phyloP scores from a whole-genome alignment of 345 rosid genomes.

The Ailanthus altissimus region DNA sequence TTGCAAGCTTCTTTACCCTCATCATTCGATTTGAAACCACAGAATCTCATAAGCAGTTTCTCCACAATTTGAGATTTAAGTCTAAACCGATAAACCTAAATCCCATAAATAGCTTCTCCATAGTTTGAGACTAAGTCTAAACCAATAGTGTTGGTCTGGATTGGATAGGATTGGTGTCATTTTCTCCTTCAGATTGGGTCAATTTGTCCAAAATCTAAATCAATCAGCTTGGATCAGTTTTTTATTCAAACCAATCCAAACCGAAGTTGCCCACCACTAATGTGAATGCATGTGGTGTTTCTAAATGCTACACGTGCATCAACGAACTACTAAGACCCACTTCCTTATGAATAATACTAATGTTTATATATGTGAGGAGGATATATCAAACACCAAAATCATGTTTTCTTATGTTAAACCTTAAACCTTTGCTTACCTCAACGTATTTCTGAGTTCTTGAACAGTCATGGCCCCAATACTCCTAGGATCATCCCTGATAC shows the following conservation, averaged over 20 bases:
- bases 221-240: not conserved
- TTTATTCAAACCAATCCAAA: not conserved
- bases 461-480: constrained; percentile 67
- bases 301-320: too few species aligned
- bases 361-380: not conserved
- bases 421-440: constrained; percentile 53
- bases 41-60: too few species aligned
- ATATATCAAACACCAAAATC: not conserved
- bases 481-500: constrained; percentile 40
- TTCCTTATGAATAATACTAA: not conserved
- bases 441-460: constrained; percentile 60
- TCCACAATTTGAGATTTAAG: not conserved
- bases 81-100: not conserved
- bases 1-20: too few species aligned
- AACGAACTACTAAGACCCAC: too few species aligned
- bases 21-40: too few species aligned
- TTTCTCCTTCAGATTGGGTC: not conserved
- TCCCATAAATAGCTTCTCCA: not conserved
- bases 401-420: not conserved
- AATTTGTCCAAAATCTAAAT: not conserved
- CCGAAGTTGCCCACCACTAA: not conserved
- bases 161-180: not conserved
- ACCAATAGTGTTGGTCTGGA: not conserved
- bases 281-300: not conserved
- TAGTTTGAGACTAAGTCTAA: not conserved